Evolutionary conservation across 2,329 filamentous ascomycete species (phyloP).

Genomic region (Chaetomiaceae sp.): DNA sequence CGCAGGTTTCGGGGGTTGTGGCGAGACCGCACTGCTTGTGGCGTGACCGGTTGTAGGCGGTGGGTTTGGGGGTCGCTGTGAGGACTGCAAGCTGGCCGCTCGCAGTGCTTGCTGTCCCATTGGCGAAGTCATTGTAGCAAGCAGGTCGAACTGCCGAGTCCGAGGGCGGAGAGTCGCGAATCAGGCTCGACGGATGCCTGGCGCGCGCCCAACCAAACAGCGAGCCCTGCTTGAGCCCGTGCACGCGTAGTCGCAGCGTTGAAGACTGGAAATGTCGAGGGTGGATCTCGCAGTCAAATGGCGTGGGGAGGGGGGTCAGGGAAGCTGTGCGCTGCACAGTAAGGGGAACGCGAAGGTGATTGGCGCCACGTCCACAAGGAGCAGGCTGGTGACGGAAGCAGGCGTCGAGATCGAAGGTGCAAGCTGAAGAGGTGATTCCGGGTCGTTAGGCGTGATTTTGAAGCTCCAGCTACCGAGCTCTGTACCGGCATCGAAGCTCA

Average conservation of each 20-base stretch:
- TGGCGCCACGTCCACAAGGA: constrained; percentile 7
- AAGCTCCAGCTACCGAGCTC: too few species aligned
- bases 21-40: background rate
- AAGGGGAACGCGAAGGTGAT: constrained; percentile 1
- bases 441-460: too few species aligned
- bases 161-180: background rate
- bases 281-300: background rate
- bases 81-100: too few species aligned
- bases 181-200: constrained; percentile 8
- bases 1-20: constrained; percentile 2
- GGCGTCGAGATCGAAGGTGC: background rate
- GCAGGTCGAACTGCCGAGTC: constrained; percentile 3
- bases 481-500: too few species aligned
- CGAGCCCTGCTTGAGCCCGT: background rate
- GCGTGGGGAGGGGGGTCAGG: background rate
- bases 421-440: too few species aligned
- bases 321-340: too few species aligned
- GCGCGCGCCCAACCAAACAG: background rate
- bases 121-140: constrained; percentile 6
- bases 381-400: too few species aligned
- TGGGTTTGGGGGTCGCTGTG: too few species aligned
- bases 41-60: too few species aligned
- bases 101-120: background rate
- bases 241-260: background rate
- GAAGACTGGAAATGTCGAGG: background rate